Conservation (phyloP, 2,329 filamentous ascomycete species). For the Didymella lethalis region DNA sequence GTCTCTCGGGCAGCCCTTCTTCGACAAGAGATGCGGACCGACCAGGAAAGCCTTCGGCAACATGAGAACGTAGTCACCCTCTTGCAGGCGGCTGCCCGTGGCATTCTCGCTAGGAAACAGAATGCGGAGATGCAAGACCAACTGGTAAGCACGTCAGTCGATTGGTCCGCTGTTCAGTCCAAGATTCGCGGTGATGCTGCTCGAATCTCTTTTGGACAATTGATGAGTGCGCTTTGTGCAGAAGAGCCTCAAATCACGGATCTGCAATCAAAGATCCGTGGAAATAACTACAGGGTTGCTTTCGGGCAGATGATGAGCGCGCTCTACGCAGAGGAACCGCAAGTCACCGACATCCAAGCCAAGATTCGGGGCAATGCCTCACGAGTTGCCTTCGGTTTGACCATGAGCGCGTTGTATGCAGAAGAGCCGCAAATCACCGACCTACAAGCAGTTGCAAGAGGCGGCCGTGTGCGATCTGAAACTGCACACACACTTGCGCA, state of each 20-base stretch:
- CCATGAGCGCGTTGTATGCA: slow-evolving; percentile 43
- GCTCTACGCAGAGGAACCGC: slow-evolving; percentile 42
- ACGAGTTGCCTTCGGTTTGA: slow-evolving; percentile 32
- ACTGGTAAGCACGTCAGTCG: slow-evolving; percentile 52
- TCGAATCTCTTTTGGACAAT: slow-evolving; percentile 35
- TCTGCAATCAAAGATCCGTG: slow-evolving; percentile 58
- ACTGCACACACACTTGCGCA: slow-evolving; percentile 46
- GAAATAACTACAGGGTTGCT: slow-evolving; percentile 39
- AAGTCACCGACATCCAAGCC: slow-evolving; percentile 53
- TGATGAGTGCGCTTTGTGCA: slow-evolving; percentile 43
- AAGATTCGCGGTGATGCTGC: slow-evolving; percentile 52
- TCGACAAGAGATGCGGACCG: slow-evolving; percentile 47
- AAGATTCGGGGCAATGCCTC: slow-evolving; percentile 51
- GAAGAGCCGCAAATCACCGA: slow-evolving; percentile 43
- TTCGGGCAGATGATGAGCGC: slow-evolving; percentile 43
- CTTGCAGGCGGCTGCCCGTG: slow-evolving; percentile 73
- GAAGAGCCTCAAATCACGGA: slow-evolving; percentile 44
- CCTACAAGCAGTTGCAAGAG: slow-evolving; percentile 55
- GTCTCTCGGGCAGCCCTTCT: slow-evolving; percentile 53
- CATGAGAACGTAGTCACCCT: slow-evolving; percentile 55
- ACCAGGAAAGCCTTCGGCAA: slow-evolving; percentile 48
- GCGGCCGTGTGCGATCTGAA: slow-evolving; percentile 41
- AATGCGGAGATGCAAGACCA: slow-evolving; percentile 52
- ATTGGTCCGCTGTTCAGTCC: slow-evolving; percentile 58
- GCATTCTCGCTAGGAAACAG: slow-evolving; percentile 49